Evolutionary conservation across 805 yeast species (phyloP), one percentile per base, ranked within the genome.

Genomic region (Metschnikowia bowlesiae): DNA sequence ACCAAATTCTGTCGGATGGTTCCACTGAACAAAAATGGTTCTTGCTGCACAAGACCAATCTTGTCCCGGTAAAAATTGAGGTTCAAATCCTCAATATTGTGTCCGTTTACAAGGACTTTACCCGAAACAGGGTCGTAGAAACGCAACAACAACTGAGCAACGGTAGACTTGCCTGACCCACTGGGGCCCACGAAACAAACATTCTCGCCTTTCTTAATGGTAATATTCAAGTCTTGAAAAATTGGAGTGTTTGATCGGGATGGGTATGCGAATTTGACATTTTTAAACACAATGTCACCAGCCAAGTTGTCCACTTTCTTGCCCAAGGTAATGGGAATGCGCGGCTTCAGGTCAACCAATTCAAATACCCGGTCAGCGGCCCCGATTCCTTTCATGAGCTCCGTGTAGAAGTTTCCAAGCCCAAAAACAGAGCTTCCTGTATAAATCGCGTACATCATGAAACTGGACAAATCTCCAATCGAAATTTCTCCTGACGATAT

Each of bases 141-240:
- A 52, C 98, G 75, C 58, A 91, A 68, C 41, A 92, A 69, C 47
- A 92, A 70, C 47, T 91, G 88, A 6, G 91, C 78, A 2, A 92
- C 81, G 0, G 97, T 91, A 14, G 96, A 88, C 65, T 92, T 92
- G 28, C 98, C 98, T 53, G 96, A 87, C 1, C 98, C 98, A 33
- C 95, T 85, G n/a, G 96, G 97, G 1, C 98, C 98, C 14, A 91
- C 97, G 52, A 92, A 82, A 64, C 97, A 91, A 13, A 91, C 83
- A 60, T 92, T 92, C 58, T 89, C 91, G 11, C 97, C 97, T 33
- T 87, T 82, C 13, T 73, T 65, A 41, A 92, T 83, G 1, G 69
- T 74, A 50, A 92, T 73, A 55, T 80, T 74, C 49, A 91, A 68
- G 22, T 78, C 70, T 2, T 71, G 59, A 68, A 92, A 89, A 26